Percentiles rank a stretch among this genome's conserved stretches.
Evolutionary conservation across 805 yeast genomes (phyloP).

Genomic region (Saturnispora quitensis): DNA sequence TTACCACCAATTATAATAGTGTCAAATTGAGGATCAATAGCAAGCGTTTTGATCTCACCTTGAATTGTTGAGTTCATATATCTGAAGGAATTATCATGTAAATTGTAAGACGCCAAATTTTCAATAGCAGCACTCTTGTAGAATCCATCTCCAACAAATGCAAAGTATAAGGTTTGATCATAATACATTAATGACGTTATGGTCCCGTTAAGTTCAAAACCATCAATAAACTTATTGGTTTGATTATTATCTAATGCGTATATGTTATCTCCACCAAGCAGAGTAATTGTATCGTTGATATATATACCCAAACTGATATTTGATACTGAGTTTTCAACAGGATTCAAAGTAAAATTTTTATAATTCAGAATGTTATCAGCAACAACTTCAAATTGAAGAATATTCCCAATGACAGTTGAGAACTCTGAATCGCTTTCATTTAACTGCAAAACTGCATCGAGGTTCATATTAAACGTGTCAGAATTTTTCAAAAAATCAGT

Average conservation of each 20-base stretch:
- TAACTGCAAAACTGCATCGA: conserved; percentile 19
- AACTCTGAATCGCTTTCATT: background rate
- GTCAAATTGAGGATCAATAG: conserved; percentile 31
- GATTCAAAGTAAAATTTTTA: background rate
- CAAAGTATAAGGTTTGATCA: conserved; percentile 35
- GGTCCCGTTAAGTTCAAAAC: conserved; percentile 16
- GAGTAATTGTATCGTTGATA: conserved; percentile 40
- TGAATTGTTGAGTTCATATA: conserved; percentile 30
- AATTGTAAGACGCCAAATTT: conserved; percentile 48
- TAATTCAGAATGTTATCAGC: conserved; percentile 10
- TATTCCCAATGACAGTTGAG: conserved; percentile 16
- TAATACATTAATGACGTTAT: conserved; percentile 29
- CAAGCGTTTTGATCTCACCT: conserved; percentile 33
- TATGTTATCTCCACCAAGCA: conserved; percentile 46
- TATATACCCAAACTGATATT: conserved; percentile 26
- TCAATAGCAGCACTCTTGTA: conserved; percentile 18
- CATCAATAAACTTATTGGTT: conserved; percentile 1
- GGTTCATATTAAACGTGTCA: conserved; percentile 24
- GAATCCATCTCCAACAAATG: conserved; percentile 32
- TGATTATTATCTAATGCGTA: conserved; percentile 6
- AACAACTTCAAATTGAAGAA: conserved; percentile 15
- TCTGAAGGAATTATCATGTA: conserved; percentile 33
- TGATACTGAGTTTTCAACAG: conserved; percentile 9
- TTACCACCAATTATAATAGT: conserved; percentile 64
- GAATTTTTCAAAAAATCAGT: conserved; percentile 29